These are phyloP conservation scores for Fusarium heterosporum DNA, from an alignment of 2,329 filamentous ascomycete genomes.

Conservation along the genomic window DNA sequence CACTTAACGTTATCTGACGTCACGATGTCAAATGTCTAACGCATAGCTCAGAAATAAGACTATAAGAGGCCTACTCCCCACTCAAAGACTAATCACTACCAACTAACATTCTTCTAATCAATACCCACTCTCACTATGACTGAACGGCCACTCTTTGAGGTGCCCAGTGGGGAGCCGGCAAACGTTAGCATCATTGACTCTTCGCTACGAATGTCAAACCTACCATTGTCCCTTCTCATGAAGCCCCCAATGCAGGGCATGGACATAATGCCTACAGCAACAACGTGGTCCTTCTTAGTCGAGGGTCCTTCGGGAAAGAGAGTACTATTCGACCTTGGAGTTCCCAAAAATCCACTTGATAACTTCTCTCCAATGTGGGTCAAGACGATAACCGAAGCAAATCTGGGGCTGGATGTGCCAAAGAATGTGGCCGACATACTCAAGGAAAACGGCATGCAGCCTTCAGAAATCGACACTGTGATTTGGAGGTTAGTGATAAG, in stretches of 20 bases:
- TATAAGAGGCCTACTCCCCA: neutral
- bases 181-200: conserved; percentile 30
- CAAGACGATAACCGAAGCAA: neutral
- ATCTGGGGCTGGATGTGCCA: neutral
- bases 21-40: neutral
- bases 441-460: neutral
- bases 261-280: neutral
- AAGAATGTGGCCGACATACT: conserved; percentile 31
- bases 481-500: conserved; percentile 26
- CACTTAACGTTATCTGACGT: no score
- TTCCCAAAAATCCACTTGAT: conserved; percentile 17
- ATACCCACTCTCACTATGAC: neutral
- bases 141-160: conserved; percentile 5
- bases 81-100: rapidly evolving
- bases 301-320: conserved; percentile 14
- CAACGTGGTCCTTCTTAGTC: conserved; percentile 26
- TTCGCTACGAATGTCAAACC: conserved; percentile 1
- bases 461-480: conserved; percentile 12
- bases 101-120: neutral
- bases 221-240: conserved; percentile 2
- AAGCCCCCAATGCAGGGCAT: conserved; percentile 10
- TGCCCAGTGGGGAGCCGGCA: conserved; percentile 1
- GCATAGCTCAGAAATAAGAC: no score
- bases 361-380: conserved; percentile 7
- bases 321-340: conserved; percentile 24